Percentiles rank a stretch among this genome's conserved stretches.
These are phyloP conservation scores for Piedraia hortae DNA, from an alignment of 2,329 filamentous ascomycete genomes.

Conservation along the genomic window DNA sequence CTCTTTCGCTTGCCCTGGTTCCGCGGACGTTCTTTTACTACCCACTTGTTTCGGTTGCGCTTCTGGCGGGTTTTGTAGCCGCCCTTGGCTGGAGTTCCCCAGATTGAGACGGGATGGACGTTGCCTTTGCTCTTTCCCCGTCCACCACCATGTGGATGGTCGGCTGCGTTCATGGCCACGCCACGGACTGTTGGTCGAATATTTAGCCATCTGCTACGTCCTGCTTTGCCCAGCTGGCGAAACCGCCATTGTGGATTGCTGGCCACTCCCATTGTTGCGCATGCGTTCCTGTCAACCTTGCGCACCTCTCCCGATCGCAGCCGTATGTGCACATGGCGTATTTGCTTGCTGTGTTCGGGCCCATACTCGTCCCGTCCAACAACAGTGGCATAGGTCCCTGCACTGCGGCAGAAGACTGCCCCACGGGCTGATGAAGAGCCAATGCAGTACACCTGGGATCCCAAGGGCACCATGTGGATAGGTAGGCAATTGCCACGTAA, in stretches of 20 bases:
- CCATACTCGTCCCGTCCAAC: constrained; percentile 63
- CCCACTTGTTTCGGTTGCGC: constrained; percentile 73
- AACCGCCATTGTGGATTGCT: constrained; percentile 88
- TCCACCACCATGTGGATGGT: constrained; percentile 96
- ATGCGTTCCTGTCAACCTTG: constrained; percentile 70
- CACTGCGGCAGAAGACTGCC: constrained; percentile 81
- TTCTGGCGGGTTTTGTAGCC: constrained; percentile 80
- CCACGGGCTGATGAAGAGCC: constrained; percentile 43
- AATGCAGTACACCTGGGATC: constrained; percentile 78
- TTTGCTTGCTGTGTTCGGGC: constrained; percentile 22
- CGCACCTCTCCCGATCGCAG: constrained; percentile 84
- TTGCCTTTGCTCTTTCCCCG: constrained; percentile 99
- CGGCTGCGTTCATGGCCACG: constrained; percentile 95
- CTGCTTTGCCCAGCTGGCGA: constrained; percentile 77
- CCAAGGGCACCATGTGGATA: constrained; percentile 81
- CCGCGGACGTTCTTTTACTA: constrained; percentile 55
- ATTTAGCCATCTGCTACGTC: constrained; percentile 75
- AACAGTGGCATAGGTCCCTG: constrained; percentile 72
- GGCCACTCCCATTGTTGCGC: constrained; percentile 76
- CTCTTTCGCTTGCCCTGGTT: constrained; percentile 60
- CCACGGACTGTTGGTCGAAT: constrained; percentile 88
- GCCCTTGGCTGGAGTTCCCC: constrained; percentile 73
- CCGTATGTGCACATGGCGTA: constrained; percentile 56
- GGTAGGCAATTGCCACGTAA: constrained; percentile 88
- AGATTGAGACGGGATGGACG: constrained; percentile 76